Evolutionary conservation across 345 rosid genomes (phyloP).

Genomic region (Aegle marmelos): DNA sequence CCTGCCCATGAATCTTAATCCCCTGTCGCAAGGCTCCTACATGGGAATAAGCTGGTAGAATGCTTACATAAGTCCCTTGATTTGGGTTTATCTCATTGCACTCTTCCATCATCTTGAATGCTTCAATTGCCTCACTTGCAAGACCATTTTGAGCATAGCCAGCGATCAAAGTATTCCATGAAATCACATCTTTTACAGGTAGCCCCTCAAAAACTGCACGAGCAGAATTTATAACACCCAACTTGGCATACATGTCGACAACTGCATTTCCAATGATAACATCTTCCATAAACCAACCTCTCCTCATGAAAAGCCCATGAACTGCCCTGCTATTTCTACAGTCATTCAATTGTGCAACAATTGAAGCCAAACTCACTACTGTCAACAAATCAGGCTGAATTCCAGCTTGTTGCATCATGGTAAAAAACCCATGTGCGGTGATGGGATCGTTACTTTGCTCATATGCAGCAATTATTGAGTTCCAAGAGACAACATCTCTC

Average conservation of each 20-base stretch:
- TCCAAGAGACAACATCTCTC: slow-evolving; percentile 59
- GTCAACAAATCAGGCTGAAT: slow-evolving; percentile 47
- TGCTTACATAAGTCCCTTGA: slow-evolving; percentile 62
- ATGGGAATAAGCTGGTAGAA: slow-evolving; percentile 53
- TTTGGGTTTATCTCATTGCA: slow-evolving; percentile 34
- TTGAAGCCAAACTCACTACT: slow-evolving; percentile 45
- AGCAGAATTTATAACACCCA: slow-evolving; percentile 40
- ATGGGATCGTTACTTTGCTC: slow-evolving; percentile 46
- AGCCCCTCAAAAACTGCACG: slow-evolving; percentile 40
- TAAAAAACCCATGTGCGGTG: slow-evolving; percentile 31
- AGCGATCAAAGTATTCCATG: slow-evolving; percentile 56
- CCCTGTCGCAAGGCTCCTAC: slow-evolving; percentile 57
- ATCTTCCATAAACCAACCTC: slow-evolving; percentile 37
- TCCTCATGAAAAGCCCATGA: slow-evolving; percentile 44
- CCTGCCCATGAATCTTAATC: slow-evolving; percentile 43
- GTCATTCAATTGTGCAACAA: slow-evolving; percentile 44
- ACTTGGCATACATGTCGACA: slow-evolving; percentile 55
- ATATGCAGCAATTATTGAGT: slow-evolving; percentile 56
- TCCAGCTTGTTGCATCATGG: slow-evolving; percentile 34
- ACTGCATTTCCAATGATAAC: slow-evolving; percentile 43
- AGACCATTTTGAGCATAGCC: slow-evolving; percentile 59
- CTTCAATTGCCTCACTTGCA: slow-evolving; percentile 56
- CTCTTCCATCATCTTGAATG: slow-evolving; percentile 36
- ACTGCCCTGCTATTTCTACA: slow-evolving; percentile 27
- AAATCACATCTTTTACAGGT: slow-evolving; percentile 42